These are phyloP conservation scores for Talaromyces sp. DNA, from an alignment of 2,329 filamentous ascomycete genomes.

Conservation along the genomic window DNA sequence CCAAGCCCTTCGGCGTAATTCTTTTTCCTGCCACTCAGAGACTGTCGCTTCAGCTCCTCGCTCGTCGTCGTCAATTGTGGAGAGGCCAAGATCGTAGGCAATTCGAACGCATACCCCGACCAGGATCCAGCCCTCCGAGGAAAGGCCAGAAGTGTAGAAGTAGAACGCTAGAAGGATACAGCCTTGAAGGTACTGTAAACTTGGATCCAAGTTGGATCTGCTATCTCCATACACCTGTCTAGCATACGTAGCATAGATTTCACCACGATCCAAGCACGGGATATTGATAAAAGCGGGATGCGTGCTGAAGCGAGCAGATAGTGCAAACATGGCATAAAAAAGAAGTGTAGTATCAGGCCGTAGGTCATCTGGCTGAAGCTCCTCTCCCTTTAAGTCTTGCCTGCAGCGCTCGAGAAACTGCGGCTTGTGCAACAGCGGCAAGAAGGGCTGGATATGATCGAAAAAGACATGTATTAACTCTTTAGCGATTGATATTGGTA, in stretches of 20 bases:
- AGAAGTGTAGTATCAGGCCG: neutral
- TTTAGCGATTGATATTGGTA: too few relatives aligned
- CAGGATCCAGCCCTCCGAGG: neutral
- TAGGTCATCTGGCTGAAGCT: neutral
- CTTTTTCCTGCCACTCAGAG: neutral
- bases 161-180: neutral
- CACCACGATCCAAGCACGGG: neutral
- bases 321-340: neutral
- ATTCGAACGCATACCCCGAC: neutral
- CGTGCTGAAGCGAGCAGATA: neutral
- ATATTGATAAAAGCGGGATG: neutral
- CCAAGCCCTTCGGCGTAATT: neutral
- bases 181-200: neutral
- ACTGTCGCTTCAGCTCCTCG: neutral
- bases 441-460: neutral
- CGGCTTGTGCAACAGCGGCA: neutral
- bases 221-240: neutral
- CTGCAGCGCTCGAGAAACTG: neutral
- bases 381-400: neutral
- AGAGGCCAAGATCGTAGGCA: neutral
- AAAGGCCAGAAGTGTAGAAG: neutral
- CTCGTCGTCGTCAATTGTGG: neutral
- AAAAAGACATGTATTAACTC: neutral
- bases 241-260: neutral
- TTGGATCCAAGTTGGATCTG: neutral